Base-by-base conservation (phyloP, 441 rosid species). In the Corymbia calophylla region DNA sequence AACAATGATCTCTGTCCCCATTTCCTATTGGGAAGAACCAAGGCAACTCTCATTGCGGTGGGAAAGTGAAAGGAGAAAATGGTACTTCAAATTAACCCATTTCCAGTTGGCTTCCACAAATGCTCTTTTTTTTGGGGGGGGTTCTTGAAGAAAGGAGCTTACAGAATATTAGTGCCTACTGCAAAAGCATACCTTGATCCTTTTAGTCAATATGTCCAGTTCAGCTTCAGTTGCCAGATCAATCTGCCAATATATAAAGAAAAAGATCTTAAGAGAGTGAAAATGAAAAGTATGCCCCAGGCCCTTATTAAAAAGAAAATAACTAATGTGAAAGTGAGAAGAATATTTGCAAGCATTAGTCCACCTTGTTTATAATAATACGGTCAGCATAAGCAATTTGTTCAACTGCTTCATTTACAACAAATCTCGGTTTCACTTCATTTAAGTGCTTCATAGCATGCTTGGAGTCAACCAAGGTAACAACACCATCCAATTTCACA, bases 341-440 rank as follows among this genome's bases (percentile, higher is more conserved):
- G 47, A 86, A 21, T 32, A 29, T 55, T 13, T 23, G 31, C 58
- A 55, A 86, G 60, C 49, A 35, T 18, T 55, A 31, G 68, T 88
- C 87, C 31, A 96, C 97, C 96, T 96, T 96, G 92, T 96, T 96
- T 93, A 96, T 87, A 87, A 96, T 93, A 87, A 96, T 93, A 58
- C 96, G 98, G 60, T 96, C 98, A 89, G 98, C 98, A 90, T 94
- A 96, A 73, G 98, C 98, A 87, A 96, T 93, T 93, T 96, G 97
- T 87, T 96, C 98, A 54, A 94, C 95, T 15, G 97, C 94, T 90
- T 94, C 97, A 90, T 95, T 96, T 86, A 94, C 98, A 86, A 96
- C 94, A 92, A 96, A 96, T 90, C 96, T 93, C 23, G 97, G 96
- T 89, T 95, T 96, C 81, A 93, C 94, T 93, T 96, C 96, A 91